Evolutionary conservation across 2,329 filamentous ascomycete species (phyloP), one percentile per base, ranked within the genome.

Genomic region (Hymenoscyphus scutula): DNA sequence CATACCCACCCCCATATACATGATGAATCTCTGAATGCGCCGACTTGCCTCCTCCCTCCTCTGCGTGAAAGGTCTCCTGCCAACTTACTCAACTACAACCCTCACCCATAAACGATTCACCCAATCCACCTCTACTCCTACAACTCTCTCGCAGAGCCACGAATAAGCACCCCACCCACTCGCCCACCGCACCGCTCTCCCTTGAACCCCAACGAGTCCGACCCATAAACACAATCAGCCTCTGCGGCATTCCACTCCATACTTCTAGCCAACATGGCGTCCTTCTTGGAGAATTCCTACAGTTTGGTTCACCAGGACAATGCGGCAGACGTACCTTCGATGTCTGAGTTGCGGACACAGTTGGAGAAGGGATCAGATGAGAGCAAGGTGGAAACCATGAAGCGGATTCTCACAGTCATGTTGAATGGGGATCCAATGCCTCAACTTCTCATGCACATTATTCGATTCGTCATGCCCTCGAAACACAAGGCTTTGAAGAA

Each of bases 381-480:
- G 78, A 88, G 85, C 74, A 97, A 97, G 82, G 83, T 94, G 76
- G 92, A 97, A 70, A 97, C 92, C 64, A 96, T 96, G 92, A 96
- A 95, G 87, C 90, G 88, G 80, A 92, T 99, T 76, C 81, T 98
- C 75, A 96, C 91, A 67, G 87, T 97, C 75, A 98, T 99, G 95
- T 86, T 99, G 74, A 98, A 98, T 77, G 95, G 95, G 70, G 94
- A 99, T 75, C 89, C 95, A 48, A 95, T 99, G 89, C 90, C 93
- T 29, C 89, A 92, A 70, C 84, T 99, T 23, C 87, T 99, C 71
- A 99, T 99, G 95, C 95, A 98, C 81, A 99, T 99, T 74, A 99
- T 99, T 77, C 92, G 95, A 76, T 99, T 99, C 76, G 93, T 99
- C 72, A 99, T 99, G 95, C 95, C 95, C 15, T 97, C 92, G 67